Base-by-base conservation (phyloP, 495 filamentous ascomycete species). In the Talaromyces trachyspermus region DNA sequence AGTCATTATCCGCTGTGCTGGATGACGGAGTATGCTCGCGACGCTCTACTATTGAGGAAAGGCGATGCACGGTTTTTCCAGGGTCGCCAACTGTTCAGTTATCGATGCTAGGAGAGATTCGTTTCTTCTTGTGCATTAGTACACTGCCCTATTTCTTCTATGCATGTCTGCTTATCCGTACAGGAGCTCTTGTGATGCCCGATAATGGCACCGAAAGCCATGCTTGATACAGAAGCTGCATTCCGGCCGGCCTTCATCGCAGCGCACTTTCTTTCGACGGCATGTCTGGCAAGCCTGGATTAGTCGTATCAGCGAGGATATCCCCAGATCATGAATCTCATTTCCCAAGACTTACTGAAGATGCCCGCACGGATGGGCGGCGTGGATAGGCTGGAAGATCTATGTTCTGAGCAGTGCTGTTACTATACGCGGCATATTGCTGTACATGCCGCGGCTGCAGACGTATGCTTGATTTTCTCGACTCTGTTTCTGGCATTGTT, bases 181-280 rank as follows among this genome's bases (percentile, higher is more conserved):
- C 37, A 8, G 14, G 6, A 17, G 8, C 22, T 39, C 37, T 12
- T 6, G n/a, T 12, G 37, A 8, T 10, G 37, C 5, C 15, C 15
- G 37, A 12, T 39, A 39, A 20, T 39, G 18, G 37, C 37, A 39
- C 6, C 37, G 37, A 39, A 15, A 39, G 37, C 17, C 37, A 39
- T 39, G 37, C 17, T 39, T 12, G 37, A 39, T 10, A 39, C 37
- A 39, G 37, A 39, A 39, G 37, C 17, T 17, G 17, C 37, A 39
- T 2, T 8, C 17, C 12, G 37, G 37, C 7, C 15, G 14, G 18
- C 37, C 37, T 39, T 39, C 37, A 23, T 39, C 17, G 37, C 37
- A 39, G 37, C 37, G 37, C 5, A 39, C 37, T 20, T 39, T 39
- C 37, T 39, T 39, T 12, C 17, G 5, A 1, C 37, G 37, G 22